Evolutionary conservation across 2,329 filamentous ascomycete genomes (phyloP).

Genomic region (Stachybotrys chlorohalonatus): DNA sequence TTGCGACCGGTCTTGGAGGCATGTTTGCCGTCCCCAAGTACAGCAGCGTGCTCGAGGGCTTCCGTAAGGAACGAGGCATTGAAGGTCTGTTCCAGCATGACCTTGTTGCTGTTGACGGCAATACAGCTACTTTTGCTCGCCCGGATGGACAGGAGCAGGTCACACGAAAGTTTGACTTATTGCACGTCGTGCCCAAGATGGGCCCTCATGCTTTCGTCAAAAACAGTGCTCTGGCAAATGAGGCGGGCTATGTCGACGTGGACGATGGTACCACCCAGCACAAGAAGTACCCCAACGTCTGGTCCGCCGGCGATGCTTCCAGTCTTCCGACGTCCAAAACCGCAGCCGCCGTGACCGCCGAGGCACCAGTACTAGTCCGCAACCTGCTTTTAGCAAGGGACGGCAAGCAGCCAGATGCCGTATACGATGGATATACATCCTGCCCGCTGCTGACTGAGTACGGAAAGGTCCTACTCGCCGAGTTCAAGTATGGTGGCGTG

Average conservation of each 20-base stretch:
- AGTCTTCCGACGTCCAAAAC: slow-evolving; percentile 50
- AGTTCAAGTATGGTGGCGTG: slow-evolving; percentile 55
- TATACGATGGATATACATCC: slow-evolving; percentile 47
- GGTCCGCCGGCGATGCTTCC: slow-evolving; percentile 51
- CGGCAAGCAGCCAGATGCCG: slow-evolving; percentile 31
- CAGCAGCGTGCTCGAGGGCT: slow-evolving; percentile 39
- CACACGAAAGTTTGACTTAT: slow-evolving; percentile 39
- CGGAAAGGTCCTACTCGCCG: slow-evolving; percentile 53
- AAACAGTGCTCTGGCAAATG: slow-evolving; percentile 43
- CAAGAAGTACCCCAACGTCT: slow-evolving; percentile 46
- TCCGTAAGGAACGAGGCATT: slow-evolving; percentile 44
- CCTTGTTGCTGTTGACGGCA: slow-evolving; percentile 41
- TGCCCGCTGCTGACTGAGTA: slow-evolving; percentile 47
- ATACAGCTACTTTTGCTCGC: slow-evolving; percentile 40
- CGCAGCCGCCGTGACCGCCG: slow-evolving; percentile 40
- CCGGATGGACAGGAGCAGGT: slow-evolving; percentile 33
- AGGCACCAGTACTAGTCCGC: slow-evolving; percentile 40
- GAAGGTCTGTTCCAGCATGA: slow-evolving; percentile 52
- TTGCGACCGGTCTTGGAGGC: slow-evolving; percentile 43
- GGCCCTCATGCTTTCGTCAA: slow-evolving; percentile 45
- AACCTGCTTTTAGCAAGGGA: slow-evolving; percentile 36
- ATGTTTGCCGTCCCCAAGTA: slow-evolving; percentile 58
- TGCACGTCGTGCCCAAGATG: slow-evolving; percentile 53
- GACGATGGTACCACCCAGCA: slow-evolving; percentile 43
- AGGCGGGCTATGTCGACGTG: slow-evolving; percentile 49